A percentile compares a stretch with the other conserved stretches of the same genome.
phyloP scores from a whole-genome alignment of 345 rosid species.

The Citrus mangshanensis region DNA sequence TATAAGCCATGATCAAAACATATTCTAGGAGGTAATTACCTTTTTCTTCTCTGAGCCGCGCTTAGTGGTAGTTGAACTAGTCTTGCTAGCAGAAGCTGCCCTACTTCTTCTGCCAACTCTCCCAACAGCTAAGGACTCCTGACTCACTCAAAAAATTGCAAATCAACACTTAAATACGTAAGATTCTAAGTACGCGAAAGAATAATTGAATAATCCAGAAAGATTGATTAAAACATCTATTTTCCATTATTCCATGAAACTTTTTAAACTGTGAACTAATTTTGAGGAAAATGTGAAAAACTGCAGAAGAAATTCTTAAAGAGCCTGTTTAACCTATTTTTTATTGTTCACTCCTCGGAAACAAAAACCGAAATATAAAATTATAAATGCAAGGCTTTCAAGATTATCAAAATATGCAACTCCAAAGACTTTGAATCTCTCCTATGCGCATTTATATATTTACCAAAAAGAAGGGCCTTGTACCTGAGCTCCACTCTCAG shows the following conservation, averaged over 20 bases:
- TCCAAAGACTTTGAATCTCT: not conserved
- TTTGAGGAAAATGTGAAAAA: not conserved
- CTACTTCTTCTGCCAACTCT: constrained; percentile 49
- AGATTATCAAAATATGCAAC: too few relatives aligned
- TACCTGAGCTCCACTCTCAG: constrained; percentile 58
- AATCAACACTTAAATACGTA: constrained; percentile 6
- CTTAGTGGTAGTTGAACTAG: constrained; percentile 41
- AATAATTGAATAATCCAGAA: not conserved
- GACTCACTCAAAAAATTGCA: constrained; percentile 18
- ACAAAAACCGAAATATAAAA: not conserved
- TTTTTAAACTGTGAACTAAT: not conserved
- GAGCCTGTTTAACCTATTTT: not conserved
- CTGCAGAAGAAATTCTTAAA: not conserved
- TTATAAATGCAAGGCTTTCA: not conserved
- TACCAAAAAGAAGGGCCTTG: not conserved
- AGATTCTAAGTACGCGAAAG: not conserved
- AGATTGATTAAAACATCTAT: not conserved
- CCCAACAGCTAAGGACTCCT: constrained; percentile 40
- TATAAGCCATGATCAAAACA: not conserved
- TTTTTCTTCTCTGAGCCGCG: constrained; percentile 56
- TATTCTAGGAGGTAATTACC: constrained; percentile 28
- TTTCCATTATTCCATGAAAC: not conserved
- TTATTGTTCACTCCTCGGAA: not conserved
- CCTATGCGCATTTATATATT: not conserved
- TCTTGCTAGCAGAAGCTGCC: constrained; percentile 34